These are phyloP conservation scores for Colletotrichum liaoningense DNA, from an alignment of 2,329 filamentous ascomycete genomes.

Conservation along the genomic window DNA sequence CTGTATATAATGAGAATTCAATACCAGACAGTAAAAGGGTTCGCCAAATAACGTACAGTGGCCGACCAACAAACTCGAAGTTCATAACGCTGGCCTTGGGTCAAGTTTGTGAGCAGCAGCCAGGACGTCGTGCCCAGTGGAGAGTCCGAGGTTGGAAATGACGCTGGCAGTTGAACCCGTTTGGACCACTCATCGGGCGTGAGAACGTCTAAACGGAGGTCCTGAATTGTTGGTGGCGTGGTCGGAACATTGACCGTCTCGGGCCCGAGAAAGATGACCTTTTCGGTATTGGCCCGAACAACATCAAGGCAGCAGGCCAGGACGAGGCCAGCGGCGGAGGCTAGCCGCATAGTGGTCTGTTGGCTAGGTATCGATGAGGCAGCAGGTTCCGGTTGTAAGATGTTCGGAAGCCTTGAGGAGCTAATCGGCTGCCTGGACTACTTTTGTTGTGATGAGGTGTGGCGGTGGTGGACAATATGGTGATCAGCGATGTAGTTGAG, in stretches of 20 bases:
- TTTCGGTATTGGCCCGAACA: constrained; percentile 82
- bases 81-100: constrained; percentile 84
- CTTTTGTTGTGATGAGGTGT: not conserved
- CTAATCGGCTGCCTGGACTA: not conserved
- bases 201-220: constrained; percentile 74
- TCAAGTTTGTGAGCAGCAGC: constrained; percentile 80
- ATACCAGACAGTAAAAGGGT: not conserved
- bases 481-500: not conserved
- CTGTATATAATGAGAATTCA: constrained; percentile 56
- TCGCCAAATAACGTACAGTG: constrained; percentile 70
- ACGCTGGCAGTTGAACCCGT: constrained; percentile 73
- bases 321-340: not conserved
- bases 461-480: not conserved
- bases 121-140: constrained; percentile 76
- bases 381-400: not conserved
- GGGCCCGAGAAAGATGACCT: constrained; percentile 87
- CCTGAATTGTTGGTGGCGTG: constrained; percentile 65
- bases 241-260: constrained; percentile 65
- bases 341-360: constrained; percentile 1
- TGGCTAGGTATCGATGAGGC: not conserved
- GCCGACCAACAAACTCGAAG: constrained; percentile 94
- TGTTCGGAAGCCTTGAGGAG: not conserved
- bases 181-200: constrained; percentile 67
- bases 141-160: constrained; percentile 69
- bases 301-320: constrained; percentile 14